Base-by-base conservation (phyloP, 495 filamentous ascomycete genomes). In the Xylaria curta region DNA sequence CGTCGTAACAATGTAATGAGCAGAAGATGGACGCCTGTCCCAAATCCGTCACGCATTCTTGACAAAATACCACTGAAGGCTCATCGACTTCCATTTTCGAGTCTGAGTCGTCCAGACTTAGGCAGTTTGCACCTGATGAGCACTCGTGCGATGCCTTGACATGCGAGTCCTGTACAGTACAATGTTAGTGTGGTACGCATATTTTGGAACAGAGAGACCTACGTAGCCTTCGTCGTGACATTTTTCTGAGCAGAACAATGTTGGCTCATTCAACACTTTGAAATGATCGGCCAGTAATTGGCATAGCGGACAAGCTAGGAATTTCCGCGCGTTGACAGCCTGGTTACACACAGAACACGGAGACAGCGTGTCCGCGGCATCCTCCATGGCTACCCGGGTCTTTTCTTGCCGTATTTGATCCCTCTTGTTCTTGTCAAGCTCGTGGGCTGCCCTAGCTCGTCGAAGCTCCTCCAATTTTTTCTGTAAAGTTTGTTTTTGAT, bases 221-320 rank as follows among this genome's bases (percentile, higher is more conserved):
- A 86, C 83, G 68, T 82, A 80, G 67, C 81, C 80, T 42, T 81
- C 74, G 31, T 80, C 69, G 28, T 80, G 76, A 74, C 85, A 85
- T 26, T 79, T 76, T 19, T 77, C 72, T 7, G 81, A 84, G 76
- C 86, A 88, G 70, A 83, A 88, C 42, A 84, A 75, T 1, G 76
- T 76, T 59, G 75, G 66, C 15, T 70, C 59, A 8, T 76, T 68
- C 51, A 71, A 68, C 33, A 82, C 62, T 13, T 74, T 68, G 24
- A 72, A 74, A 58, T 74, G 69, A 15, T 79, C 69, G 33, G 72
- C 64, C 7, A 83, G 74, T 69, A 83, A 75, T 71, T 82, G 68
- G 75, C 85, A 84, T 49, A 87, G 40, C 47, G 78, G 69, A 69
- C 85, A 86, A 66, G 78, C 72, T 44, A 79, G 68, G 65, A 82